phyloP scores from a whole-genome alignment of 2,329 filamentous ascomycete species.

The Aphanocladium album region DNA sequence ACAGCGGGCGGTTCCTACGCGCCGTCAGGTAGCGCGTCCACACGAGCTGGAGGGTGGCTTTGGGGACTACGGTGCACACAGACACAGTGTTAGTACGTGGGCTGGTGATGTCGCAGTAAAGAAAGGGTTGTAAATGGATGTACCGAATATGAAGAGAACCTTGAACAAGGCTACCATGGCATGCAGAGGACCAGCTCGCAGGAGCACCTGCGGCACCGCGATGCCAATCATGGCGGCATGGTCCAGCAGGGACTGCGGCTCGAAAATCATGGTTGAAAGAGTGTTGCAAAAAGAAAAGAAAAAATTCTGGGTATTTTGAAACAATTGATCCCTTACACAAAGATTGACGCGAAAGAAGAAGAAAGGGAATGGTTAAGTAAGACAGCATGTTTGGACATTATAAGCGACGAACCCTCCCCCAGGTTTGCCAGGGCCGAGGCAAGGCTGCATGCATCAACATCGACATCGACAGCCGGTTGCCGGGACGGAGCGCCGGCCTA shows the following conservation, averaged over 20 bases:
- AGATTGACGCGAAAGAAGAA: too few species aligned
- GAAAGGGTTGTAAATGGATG: not conserved
- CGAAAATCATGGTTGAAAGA: constrained; percentile 2
- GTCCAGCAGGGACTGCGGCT: constrained; percentile 7
- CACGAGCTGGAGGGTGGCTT: constrained; percentile 2
- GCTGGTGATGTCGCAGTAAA: not conserved
- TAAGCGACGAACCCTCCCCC: too few species aligned
- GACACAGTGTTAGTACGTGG: not conserved
- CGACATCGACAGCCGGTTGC: too few species aligned
- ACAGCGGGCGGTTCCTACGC: not conserved
- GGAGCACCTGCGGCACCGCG: not conserved
- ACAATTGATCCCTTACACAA: too few species aligned
- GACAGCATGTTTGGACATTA: too few species aligned
- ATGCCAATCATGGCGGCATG: not conserved
- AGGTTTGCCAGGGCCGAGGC: too few species aligned
- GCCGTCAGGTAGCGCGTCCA: constrained; percentile 9
- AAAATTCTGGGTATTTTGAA: too few species aligned
- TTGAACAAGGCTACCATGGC: not conserved
- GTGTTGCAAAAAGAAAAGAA: too few species aligned
- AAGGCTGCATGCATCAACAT: too few species aligned
- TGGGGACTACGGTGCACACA: not conserved
- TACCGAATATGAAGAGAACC: not conserved
- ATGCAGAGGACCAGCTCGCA: not conserved
- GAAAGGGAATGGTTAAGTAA: too few species aligned
- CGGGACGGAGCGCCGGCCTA: too few species aligned